Evolutionary conservation across 148 eudicot species (phyloP).

Genomic region (Rhododendron kiyosumense): DNA sequence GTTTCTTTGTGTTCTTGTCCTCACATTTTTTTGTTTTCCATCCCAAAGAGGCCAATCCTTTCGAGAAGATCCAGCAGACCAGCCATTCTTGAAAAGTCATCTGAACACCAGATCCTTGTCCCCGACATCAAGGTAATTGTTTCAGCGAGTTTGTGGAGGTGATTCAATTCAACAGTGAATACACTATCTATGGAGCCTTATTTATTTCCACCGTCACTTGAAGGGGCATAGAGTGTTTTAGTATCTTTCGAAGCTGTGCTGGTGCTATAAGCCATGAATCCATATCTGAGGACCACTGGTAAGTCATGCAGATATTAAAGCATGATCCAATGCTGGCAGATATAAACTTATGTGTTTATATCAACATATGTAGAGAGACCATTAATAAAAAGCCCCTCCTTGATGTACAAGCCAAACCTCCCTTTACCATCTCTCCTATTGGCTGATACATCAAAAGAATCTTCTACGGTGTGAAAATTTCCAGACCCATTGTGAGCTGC

Average conservation of each 20-base stretch:
- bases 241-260: neutral
- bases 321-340: neutral
- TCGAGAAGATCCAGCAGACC: constrained; percentile 92
- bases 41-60: constrained; percentile 63
- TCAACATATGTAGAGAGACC: neutral
- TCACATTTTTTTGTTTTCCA: neutral
- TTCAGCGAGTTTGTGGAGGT: neutral
- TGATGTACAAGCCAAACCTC: neutral
- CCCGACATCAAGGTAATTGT: constrained; percentile 79
- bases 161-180: neutral
- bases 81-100: constrained; percentile 81
- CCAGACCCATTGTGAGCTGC: neutral
- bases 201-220: neutral
- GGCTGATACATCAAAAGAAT: neutral
- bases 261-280: neutral
- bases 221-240: neutral
- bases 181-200: neutral
- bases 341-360: neutral
- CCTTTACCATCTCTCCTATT: neutral
- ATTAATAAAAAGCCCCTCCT: neutral
- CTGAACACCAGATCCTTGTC: constrained; percentile 92
- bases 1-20: neutral
- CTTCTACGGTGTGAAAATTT: neutral
- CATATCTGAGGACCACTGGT: neutral
- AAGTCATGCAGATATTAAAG: neutral